Evolutionary conservation across 2,329 filamentous ascomycete genomes (phyloP), one percentile per base, ranked within the genome.

Genomic region (Annulohypoxylon truncatum): DNA sequence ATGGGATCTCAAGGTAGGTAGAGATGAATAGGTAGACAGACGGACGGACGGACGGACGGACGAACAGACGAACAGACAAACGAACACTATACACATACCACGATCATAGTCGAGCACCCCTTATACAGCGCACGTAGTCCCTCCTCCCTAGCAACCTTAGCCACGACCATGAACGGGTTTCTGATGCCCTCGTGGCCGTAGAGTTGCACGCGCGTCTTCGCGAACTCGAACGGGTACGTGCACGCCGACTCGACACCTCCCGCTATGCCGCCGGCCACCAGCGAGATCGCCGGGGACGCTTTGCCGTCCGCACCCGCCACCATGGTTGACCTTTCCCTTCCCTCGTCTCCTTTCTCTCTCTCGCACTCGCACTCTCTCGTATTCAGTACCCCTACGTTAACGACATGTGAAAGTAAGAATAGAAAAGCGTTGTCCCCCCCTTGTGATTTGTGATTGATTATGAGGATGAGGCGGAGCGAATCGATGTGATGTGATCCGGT

Each of bases 141-240:
- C 75, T 90, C 87, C 20, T 83, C 79, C 38, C 80, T 79, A 58
- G 86, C 83, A n/a, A 89, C 85, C 59, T 83, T 79, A 4, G 77
- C 68, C 22, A 90, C 86, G 33, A 89, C 82, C 1, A 76, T 71
- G 72, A 89, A 86, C 0, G 87, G 87, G 67, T 89, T 89, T 38
- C 79, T 77, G 0, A 83, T 56, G 15, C 73, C 82, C 72, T 65
- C 72, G 66, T 74, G 78, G 40, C 78, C 73, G 63, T 77, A 82
- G 15, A 87, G 78, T 71, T 89, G 85, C 29, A 88, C 85, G 58
- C 86, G 80, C 1, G 87, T 89, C 76, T 90, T 90, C 46, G 87
- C 87, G 69, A 89, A 90, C 73, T 89, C 88, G 74, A 89, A 85
- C 3, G 87, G 87, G 75, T 89, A 89, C 38, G 76, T 77, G 68